These are phyloP conservation scores for Skeletonema marinoi DNA, from an alignment of 108 stramenopile species.

Conservation along the genomic window DNA sequence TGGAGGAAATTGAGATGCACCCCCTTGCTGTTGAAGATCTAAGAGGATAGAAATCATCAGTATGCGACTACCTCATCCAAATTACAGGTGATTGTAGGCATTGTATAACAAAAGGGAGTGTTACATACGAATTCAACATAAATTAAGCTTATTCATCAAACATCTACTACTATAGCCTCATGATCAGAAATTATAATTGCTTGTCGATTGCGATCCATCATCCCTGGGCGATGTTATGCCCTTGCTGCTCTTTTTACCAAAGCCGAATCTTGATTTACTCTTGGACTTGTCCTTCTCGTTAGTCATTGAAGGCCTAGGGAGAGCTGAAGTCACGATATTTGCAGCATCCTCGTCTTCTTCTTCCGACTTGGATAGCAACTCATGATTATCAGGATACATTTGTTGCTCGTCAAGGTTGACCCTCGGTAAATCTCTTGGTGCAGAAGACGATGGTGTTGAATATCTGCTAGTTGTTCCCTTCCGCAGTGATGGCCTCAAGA, in stretches of 20 bases:
- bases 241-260: conserved; percentile 27
- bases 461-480: not conserved
- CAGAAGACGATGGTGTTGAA: conserved; percentile 8
- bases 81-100: too few relatives aligned
- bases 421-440: conserved; percentile 18
- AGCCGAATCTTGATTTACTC: conserved; percentile 25
- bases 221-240: conserved; percentile 14
- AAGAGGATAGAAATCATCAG: too few relatives aligned
- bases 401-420: conserved; percentile 8
- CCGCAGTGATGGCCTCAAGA: conserved; percentile 32
- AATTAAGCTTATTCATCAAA: not conserved
- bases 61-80: too few relatives aligned
- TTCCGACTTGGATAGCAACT: conserved; percentile 24
- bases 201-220: conserved; percentile 48
- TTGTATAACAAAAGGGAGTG: too few relatives aligned
- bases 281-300: conserved; percentile 11
- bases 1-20: too few relatives aligned
- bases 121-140: not conserved
- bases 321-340: not conserved
- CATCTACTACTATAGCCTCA: not conserved
- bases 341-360: not conserved
- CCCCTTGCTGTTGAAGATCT: too few relatives aligned
- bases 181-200: conserved; percentile 42
- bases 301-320: conserved; percentile 3
- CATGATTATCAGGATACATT: conserved; percentile 15